Base-by-base conservation (phyloP, 169 alveolate species). In the Plasmodium billcollinsi region DNA sequence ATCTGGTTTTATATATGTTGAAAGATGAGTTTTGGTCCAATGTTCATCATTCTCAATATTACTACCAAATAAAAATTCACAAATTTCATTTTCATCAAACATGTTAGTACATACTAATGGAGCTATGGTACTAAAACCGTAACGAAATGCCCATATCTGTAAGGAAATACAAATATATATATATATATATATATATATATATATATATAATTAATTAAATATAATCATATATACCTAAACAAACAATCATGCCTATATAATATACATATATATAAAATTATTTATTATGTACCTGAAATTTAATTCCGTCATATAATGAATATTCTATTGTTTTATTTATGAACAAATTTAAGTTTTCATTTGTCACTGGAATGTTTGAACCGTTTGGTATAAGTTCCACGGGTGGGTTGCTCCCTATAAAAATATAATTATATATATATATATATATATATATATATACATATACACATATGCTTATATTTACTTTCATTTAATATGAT, bases 1-100 rank as follows among this genome's bases (percentile, higher is more conserved):
- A 65, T 96, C 98, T 12, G 99, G 97, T 21, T 93, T 73, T 43
- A 97, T 88, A 74, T 94, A 95, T 54, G 95, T 97, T 74, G 88
- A 78, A 58, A 97, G 80, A 63, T 94, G 96, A 3, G 76, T 83
- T 73, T 43, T 50, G 2, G 94, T 94, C 96, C 96, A 94, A 72
- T 88, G 88, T 8, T 47, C 92, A 74, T 73, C 88, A 73, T 94
- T 93, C 39, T 85, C 93, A 56, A 67, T 59, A 45, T 62, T 67
- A 74, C 76, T 92, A 15, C 93, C 93, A 72, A 94, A 94, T 21
- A 92, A 56, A 26, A 66, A 85, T 20, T 78, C 90, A 26, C 94
- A 43, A 59, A 94, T 72, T 80, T 94, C 96, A 21, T 63, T 62
- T 47, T 90, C 93, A 43, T 88, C 94, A 83, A 92, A 94, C 59